A percentile compares a stretch with the other conserved stretches of the same genome.
Evolutionary conservation across 1,139 yeast species (phyloP).

Genomic region (Pichia sp.): DNA sequence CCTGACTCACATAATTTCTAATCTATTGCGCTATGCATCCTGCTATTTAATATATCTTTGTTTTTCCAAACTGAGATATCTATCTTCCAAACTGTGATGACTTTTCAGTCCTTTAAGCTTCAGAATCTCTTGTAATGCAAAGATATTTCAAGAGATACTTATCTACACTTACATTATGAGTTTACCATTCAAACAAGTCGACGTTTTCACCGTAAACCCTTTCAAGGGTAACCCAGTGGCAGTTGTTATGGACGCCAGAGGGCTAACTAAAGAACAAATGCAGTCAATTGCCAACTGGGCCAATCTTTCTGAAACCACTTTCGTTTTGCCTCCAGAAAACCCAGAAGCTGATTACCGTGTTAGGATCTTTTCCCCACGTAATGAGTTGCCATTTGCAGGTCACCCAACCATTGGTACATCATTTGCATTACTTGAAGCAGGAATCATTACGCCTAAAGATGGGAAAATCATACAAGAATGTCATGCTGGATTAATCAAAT

Average conservation of each 20-base stretch:
- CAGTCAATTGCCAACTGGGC: slow-evolving; percentile 49
- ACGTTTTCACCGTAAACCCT: slow-evolving; percentile 39
- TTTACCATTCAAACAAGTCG: slow-evolving; percentile 29
- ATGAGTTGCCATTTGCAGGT: slow-evolving; percentile 54
- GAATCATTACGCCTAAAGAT: slow-evolving; percentile 19
- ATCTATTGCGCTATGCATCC: no score
- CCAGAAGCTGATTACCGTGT: slow-evolving; percentile 39
- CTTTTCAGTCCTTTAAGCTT: no score
- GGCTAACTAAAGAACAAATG: slow-evolving; percentile 35
- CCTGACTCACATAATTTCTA: no score
- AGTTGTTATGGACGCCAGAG: slow-evolving; percentile 19
- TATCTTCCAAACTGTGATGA: no score
- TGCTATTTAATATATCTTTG: no score
- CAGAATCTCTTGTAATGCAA: no score
- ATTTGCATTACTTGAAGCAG: slow-evolving; percentile 37
- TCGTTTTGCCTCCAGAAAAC: slow-evolving; percentile 37
- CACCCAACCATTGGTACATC: slow-evolving; percentile 55
- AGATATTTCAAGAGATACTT: no score
- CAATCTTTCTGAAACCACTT: slow-evolving; percentile 51
- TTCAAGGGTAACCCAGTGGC: slow-evolving; percentile 54
- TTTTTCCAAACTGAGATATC: no score
- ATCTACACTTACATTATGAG: no score
- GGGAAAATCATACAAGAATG: slow-evolving; percentile 37
- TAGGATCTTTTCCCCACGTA: slow-evolving; percentile 41
- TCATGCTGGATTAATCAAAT: slow-evolving; percentile 35